Evolutionary conservation across 441 rosid genomes (phyloP).

Genomic region (Macaranga tanarius): DNA sequence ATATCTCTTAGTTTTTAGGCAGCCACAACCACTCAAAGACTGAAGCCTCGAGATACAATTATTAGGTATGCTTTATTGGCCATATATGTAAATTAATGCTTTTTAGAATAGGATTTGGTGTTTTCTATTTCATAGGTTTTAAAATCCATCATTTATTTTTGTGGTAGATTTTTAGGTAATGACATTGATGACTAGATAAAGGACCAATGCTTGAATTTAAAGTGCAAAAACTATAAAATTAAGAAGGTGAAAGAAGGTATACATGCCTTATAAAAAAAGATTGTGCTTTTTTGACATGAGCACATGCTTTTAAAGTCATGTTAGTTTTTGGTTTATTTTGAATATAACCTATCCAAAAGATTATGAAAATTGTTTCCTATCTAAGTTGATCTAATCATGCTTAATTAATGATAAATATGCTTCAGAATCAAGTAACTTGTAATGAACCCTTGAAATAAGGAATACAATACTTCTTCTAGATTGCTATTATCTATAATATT

Average conservation of each 20-base stretch:
- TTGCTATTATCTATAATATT: no score
- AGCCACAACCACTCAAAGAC: no score
- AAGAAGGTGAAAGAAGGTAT: conserved; percentile 67
- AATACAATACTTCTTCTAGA: no score
- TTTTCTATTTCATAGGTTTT: background rate
- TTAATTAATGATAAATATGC: no score
- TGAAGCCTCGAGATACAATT: no score
- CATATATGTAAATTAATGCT: background rate
- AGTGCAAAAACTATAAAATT: conserved; percentile 63
- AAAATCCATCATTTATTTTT: background rate
- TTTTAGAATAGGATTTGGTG: background rate
- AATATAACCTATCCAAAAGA: background rate
- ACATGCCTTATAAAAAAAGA: background rate
- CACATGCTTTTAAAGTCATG: background rate
- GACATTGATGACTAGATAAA: conserved; percentile 45
- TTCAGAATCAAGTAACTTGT: no score
- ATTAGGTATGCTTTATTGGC: background rate
- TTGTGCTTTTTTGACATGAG: background rate
- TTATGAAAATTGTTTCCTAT: background rate
- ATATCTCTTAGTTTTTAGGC: no score
- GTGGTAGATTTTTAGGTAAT: conserved; percentile 31
- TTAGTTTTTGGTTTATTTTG: background rate
- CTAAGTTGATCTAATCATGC: no score
- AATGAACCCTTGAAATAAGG: no score
- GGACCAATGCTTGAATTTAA: conserved; percentile 48